These are phyloP conservation scores for Pilasporangium apinafurcum DNA, from an alignment of 352 stramenopile species.

Conservation along the genomic window DNA sequence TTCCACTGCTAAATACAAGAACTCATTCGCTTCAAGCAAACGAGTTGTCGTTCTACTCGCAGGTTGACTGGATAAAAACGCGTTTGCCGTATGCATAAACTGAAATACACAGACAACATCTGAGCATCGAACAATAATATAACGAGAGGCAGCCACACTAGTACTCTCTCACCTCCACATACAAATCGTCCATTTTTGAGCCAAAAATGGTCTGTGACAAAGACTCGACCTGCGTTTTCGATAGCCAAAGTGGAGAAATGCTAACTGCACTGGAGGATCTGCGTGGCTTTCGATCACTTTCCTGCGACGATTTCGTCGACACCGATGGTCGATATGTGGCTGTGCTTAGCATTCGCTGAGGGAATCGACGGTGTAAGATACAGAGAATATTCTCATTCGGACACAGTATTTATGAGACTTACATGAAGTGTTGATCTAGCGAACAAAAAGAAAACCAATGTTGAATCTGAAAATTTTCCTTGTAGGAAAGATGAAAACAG, in stretches of 20 bases:
- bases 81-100: conserved; percentile 42
- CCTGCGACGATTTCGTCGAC: conserved; percentile 3
- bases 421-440: conserved; percentile 39
- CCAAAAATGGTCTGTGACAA: conserved; percentile 39
- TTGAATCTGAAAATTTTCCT: conserved; percentile 32
- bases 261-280: conserved; percentile 3
- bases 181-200: conserved; percentile 35
- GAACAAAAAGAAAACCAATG: conserved; percentile 49
- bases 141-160: background rate
- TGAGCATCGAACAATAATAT: background rate
- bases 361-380: background rate
- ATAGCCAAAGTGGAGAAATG: conserved; percentile 29
- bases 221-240: conserved; percentile 32
- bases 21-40: conserved; percentile 34
- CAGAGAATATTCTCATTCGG: background rate
- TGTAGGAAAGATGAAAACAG: conserved; percentile 58
- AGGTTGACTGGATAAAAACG: conserved; percentile 20
- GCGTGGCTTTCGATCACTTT: conserved; percentile 13
- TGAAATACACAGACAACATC: conserved; percentile 4
- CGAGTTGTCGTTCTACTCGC: conserved; percentile 5
- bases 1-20: conserved; percentile 39
- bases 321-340: conserved; percentile 17
- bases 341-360: conserved; percentile 12
- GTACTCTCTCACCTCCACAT: conserved; percentile 25
- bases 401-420: background rate